A percentile compares a stretch with the other conserved stretches of the same genome.
Evolutionary conservation across 1,139 yeast genomes (phyloP).

Genomic region (Suhomyces atakaporum): DNA sequence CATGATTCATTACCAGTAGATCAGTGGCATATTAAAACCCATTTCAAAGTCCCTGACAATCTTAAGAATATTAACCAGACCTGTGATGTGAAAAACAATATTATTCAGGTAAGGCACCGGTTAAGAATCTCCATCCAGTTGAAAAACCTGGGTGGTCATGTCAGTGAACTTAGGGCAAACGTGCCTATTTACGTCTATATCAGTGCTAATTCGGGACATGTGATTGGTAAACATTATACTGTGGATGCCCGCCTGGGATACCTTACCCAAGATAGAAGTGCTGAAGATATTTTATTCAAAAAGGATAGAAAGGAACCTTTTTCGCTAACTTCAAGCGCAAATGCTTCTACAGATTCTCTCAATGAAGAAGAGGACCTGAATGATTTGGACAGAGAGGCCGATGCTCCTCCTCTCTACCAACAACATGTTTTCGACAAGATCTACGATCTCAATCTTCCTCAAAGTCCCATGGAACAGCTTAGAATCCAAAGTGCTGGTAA

Average conservation of each 20-base stretch:
- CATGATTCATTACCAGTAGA: constrained; percentile 40
- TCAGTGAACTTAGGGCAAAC: constrained; percentile 68
- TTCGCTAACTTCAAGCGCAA: constrained; percentile 3
- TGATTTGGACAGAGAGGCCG: constrained; percentile 33
- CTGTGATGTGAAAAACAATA: constrained; percentile 49
- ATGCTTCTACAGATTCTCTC: constrained; percentile 13
- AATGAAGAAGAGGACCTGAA: constrained; percentile 19
- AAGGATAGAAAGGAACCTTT: constrained; percentile 20
- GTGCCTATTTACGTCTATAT: constrained; percentile 62
- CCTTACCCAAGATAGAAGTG: constrained; percentile 39
- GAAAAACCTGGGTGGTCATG: constrained; percentile 61
- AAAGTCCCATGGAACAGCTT: constrained; percentile 43
- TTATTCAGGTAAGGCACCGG: constrained; percentile 62
- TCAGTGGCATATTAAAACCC: constrained; percentile 52
- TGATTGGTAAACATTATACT: constrained; percentile 53
- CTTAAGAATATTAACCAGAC: constrained; percentile 59
- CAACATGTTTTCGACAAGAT: constrained; percentile 39
- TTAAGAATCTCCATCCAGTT: constrained; percentile 57
- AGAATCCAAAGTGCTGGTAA: constrained; percentile 23
- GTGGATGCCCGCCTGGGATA: constrained; percentile 53
- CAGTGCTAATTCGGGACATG: constrained; percentile 52
- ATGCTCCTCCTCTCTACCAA: constrained; percentile 48
- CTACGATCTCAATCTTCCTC: constrained; percentile 39
- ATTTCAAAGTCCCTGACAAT: constrained; percentile 52
- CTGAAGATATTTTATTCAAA: constrained; percentile 41